phyloP scores from a whole-genome alignment of 2,329 filamentous ascomycete species.

The Fusarium torulosum region DNA sequence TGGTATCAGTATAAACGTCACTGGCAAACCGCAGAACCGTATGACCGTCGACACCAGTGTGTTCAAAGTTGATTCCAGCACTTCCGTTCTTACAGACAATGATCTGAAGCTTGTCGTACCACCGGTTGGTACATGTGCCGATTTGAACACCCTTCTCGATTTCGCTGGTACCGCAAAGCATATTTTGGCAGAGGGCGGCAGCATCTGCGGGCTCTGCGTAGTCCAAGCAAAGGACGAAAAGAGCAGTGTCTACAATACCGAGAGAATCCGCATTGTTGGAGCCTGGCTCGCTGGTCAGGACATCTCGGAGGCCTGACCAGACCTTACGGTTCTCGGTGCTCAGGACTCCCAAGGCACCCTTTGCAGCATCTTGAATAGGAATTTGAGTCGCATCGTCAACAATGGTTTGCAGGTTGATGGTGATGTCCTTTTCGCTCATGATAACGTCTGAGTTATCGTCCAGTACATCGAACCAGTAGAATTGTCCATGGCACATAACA shows the following conservation, averaged over 20 bases:
- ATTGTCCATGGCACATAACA: conserved; percentile 92
- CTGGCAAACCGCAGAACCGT: conserved; percentile 96
- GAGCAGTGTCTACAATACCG: conserved; percentile 92
- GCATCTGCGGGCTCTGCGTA: conserved; percentile 87
- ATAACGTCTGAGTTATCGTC: conserved; percentile 95
- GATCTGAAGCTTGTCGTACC: conserved; percentile 99
- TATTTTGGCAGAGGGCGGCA: conserved; percentile 93
- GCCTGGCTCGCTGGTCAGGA: conserved; percentile 84
- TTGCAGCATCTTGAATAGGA: conserved; percentile 94
- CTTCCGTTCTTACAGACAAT: conserved; percentile 99
- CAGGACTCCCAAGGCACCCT: conserved; percentile 90
- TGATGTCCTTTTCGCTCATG: conserved; percentile 95
- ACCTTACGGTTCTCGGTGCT: conserved; percentile 97
- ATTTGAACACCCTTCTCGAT: conserved; percentile 95
- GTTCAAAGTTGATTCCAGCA: conserved; percentile 98
- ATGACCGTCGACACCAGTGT: conserved; percentile 97
- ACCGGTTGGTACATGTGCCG: conserved; percentile 96
- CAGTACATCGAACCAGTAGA: conserved; percentile 99
- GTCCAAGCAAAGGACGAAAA: conserved; percentile 93
- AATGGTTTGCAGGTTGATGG: conserved; percentile 91
- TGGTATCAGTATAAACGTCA: conserved; percentile 97
- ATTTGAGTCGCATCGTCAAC: conserved; percentile 90
- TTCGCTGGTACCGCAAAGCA: conserved; percentile 95
- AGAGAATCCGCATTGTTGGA: conserved; percentile 97
- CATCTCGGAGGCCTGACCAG: conserved; percentile 91